Evolutionary conservation across 2,329 filamentous ascomycete genomes (phyloP).

Genomic region (Pseudocercospora ulei): DNA sequence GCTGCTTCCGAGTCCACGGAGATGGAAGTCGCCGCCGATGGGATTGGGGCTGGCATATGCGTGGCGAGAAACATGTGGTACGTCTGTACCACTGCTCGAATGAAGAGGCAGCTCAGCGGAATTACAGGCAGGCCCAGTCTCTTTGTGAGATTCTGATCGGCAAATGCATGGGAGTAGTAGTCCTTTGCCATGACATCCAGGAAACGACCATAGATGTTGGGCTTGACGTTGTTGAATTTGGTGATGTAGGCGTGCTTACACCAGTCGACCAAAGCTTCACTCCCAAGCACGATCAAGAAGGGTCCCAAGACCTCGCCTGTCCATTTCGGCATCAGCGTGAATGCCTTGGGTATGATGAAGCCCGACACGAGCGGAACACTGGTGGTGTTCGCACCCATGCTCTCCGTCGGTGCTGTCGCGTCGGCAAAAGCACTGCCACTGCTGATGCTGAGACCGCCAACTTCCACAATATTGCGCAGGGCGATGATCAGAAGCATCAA

Average conservation of each 20-base stretch:
- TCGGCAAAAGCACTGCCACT: conserved; percentile 25
- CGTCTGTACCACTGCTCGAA: conserved; percentile 85
- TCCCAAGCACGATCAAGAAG: conserved; percentile 86
- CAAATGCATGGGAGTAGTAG: conserved; percentile 94
- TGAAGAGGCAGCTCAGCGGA: conserved; percentile 86
- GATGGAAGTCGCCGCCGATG: conserved; percentile 57
- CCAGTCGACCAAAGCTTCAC: conserved; percentile 93
- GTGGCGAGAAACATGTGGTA: conserved; percentile 97
- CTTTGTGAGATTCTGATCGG: conserved; percentile 78
- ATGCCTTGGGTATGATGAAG: conserved; percentile 78
- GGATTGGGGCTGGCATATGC: conserved; percentile 64
- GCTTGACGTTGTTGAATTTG: conserved; percentile 97
- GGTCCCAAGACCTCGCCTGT: conserved; percentile 83
- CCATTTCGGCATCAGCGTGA: conserved; percentile 79
- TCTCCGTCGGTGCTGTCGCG: conserved; percentile 23
- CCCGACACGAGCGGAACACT: conserved; percentile 45
- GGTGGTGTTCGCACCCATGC: conserved; percentile 40
- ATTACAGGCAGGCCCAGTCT: conserved; percentile 84
- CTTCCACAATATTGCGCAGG: conserved; percentile 89
- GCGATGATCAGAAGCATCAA: conserved; percentile 95
- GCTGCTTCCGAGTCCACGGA: conserved; percentile 45
- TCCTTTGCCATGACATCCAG: conserved; percentile 93
- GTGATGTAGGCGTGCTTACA: conserved; percentile 96
- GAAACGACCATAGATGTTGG: conserved; percentile 77
- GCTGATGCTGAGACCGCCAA: conserved; percentile 63